Evolutionary conservation across 805 yeast species (phyloP).

Genomic region (Metschnikowia colocasiae): DNA sequence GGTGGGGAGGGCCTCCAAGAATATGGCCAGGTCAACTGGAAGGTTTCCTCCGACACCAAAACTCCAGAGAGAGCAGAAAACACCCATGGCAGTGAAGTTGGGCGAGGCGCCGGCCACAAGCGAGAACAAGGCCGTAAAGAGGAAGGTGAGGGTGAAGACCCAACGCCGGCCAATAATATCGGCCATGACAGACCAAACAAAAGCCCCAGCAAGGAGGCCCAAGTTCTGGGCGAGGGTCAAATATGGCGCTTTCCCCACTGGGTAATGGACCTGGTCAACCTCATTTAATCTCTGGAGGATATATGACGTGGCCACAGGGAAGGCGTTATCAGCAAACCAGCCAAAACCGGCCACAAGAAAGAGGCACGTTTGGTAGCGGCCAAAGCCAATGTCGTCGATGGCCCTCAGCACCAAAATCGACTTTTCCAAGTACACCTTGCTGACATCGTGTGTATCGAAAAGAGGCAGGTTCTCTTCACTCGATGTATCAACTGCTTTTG

Average conservation of each 20-base stretch:
- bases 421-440: conserved; percentile 12
- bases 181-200: conserved; percentile 23
- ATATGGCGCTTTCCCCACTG: conserved; percentile 31
- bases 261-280: conserved; percentile 35
- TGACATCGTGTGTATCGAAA: conserved; percentile 13
- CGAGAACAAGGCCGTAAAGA: conserved; percentile 24
- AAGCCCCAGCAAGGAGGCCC: conserved; percentile 25
- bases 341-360: conserved; percentile 27
- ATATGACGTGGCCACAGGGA: conserved; percentile 37
- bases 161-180: conserved; percentile 26
- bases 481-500: background rate
- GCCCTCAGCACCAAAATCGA: conserved; percentile 38
- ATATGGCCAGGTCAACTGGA: conserved; percentile 26
- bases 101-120: conserved; percentile 23
- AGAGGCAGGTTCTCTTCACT: conserved; percentile 4
- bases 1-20: conserved; percentile 24
- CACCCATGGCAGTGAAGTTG: conserved; percentile 22
- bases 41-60: conserved; percentile 27
- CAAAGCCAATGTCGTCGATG: conserved; percentile 37
- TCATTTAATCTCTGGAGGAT: conserved; percentile 31
- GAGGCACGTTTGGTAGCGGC: conserved; percentile 24
- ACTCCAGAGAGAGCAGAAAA: conserved; percentile 24
- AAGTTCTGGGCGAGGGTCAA: conserved; percentile 37
- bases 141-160: conserved; percentile 26
- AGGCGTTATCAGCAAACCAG: conserved; percentile 39